These are phyloP conservation scores for Termitomyces eurrhizus DNA, from an alignment of 768 basidiomycete species.

Conservation along the genomic window DNA sequence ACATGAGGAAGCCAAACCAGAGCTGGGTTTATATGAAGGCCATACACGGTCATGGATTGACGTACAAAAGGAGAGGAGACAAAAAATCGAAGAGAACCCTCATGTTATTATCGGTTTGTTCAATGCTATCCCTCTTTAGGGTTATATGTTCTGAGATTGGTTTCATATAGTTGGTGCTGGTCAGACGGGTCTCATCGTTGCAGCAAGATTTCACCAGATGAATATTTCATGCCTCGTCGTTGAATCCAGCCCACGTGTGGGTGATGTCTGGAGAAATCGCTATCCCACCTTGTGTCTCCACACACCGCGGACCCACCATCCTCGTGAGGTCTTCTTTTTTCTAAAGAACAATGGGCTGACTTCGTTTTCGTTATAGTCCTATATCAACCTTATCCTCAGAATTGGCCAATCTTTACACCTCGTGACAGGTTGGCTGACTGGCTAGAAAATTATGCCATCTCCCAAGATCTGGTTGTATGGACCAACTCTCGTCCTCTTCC, in stretches of 20 bases:
- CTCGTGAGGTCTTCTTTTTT: constrained; percentile 9
- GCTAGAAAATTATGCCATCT: constrained; percentile 36
- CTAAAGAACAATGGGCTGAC: no score
- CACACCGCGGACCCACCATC: constrained; percentile 22
- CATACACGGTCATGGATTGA: constrained; percentile 32
- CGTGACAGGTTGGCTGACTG: constrained; percentile 40
- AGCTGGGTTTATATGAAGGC: constrained; percentile 28
- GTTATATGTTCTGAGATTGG: constrained; percentile 15
- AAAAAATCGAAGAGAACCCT: constrained; percentile 33
- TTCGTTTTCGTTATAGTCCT: constrained; percentile 25
- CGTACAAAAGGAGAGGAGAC: constrained; percentile 29
- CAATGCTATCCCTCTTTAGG: background rate
- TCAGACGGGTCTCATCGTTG: constrained; percentile 57
- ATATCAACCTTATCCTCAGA: constrained; percentile 34
- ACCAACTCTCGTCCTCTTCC: constrained; percentile 29
- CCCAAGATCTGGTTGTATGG: constrained; percentile 43
- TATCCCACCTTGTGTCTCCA: constrained; percentile 41
- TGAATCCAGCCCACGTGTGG: constrained; percentile 51
- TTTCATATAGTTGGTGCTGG: constrained; percentile 54
- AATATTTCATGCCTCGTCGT: constrained; percentile 51
- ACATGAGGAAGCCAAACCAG: constrained; percentile 29
- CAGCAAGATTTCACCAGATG: constrained; percentile 55
- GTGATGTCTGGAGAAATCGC: constrained; percentile 60
- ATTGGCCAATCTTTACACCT: constrained; percentile 38
- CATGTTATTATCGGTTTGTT: constrained; percentile 35